Percentiles rank a stretch among this genome's conserved stretches.
Conservation (phyloP, 1,284 basidiomycete genomes). For the Ganoderma boninense region DNA sequence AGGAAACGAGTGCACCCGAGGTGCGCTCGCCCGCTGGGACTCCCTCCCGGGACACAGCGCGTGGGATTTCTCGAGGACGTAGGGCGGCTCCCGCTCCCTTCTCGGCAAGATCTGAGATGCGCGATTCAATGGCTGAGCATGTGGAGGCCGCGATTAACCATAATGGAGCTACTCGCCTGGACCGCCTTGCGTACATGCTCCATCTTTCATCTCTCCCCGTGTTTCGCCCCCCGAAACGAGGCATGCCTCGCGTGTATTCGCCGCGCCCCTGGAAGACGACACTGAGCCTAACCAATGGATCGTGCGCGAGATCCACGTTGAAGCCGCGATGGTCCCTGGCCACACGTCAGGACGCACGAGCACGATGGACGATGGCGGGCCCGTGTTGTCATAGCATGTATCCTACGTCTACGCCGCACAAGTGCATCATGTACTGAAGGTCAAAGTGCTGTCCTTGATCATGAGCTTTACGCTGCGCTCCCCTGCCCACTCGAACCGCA, state of each 20-base stretch:
- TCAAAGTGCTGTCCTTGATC: constrained; percentile 83
- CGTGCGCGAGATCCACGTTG: neutral
- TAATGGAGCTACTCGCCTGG: constrained; percentile 15
- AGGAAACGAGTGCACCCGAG: constrained; percentile 11
- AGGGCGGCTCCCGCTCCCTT: neutral
- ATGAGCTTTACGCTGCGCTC: constrained; percentile 84
- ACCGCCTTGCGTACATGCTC: constrained; percentile 6
- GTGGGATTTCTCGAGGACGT: constrained; percentile 12
- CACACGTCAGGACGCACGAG: constrained; percentile 7
- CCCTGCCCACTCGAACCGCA: constrained; percentile 85
- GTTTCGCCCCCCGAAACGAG: constrained; percentile 19
- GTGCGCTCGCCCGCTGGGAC: constrained; percentile 4
- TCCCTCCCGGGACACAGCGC: constrained; percentile 11
- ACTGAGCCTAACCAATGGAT: constrained; percentile 5
- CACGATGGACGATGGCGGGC: neutral
- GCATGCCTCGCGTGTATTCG: constrained; percentile 5
- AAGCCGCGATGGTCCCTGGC: neutral
- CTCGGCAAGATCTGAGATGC: constrained; percentile 21
- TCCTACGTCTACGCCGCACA: neutral
- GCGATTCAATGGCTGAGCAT: constrained; percentile 6
- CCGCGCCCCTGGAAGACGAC: neutral
- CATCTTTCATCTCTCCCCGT: constrained; percentile 2
- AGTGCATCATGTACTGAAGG: constrained; percentile 75
- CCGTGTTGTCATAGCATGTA: constrained; percentile 12
- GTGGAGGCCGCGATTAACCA: constrained; percentile 20